phyloP scores from a whole-genome alignment of 208 protist species.

The Trypanosoma conorhini region DNA sequence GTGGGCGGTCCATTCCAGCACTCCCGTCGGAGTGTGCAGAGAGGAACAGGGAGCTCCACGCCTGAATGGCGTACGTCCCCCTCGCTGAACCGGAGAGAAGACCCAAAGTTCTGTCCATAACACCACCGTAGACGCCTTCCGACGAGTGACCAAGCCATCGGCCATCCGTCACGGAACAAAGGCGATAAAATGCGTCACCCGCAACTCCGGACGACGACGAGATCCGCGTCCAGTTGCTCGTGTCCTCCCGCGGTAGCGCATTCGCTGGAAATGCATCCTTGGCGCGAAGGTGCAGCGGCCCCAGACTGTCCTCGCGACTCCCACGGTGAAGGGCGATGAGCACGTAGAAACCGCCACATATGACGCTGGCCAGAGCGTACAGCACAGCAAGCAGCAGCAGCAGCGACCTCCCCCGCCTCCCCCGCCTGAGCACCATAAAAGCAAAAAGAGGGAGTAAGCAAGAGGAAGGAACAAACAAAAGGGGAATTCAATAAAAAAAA shows the following conservation, averaged over 20 bases:
- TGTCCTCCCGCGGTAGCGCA: neutral
- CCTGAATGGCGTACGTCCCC: constrained; percentile 22
- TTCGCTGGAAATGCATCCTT: neutral
- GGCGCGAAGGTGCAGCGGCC: neutral
- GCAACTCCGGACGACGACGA: neutral
- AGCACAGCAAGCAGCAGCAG: constrained; percentile 4
- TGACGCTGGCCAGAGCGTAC: constrained; percentile 10
- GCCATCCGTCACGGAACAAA: constrained; percentile 10
- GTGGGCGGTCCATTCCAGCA: constrained; percentile 21
- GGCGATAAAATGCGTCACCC: constrained; percentile 8
- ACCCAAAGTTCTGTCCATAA: constrained; percentile 16
- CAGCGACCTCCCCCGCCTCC: neutral
- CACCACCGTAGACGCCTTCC: neutral
- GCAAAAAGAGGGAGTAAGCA: constrained; percentile 7
- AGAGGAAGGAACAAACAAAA: constrained; percentile 16
- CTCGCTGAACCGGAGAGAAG: neutral
- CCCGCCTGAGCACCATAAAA: neutral
- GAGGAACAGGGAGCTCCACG: constrained; percentile 25
- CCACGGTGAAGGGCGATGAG: neutral
- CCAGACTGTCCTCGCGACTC: neutral
- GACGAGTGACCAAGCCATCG: constrained; percentile 23
- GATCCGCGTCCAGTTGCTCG: constrained; percentile 1
- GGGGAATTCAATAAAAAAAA: constrained; percentile 4
- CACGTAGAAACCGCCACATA: neutral
- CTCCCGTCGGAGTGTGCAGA: constrained; percentile 16